phyloP scores from a whole-genome alignment of 345 rosid species.

The Moricandia moricandioides region DNA sequence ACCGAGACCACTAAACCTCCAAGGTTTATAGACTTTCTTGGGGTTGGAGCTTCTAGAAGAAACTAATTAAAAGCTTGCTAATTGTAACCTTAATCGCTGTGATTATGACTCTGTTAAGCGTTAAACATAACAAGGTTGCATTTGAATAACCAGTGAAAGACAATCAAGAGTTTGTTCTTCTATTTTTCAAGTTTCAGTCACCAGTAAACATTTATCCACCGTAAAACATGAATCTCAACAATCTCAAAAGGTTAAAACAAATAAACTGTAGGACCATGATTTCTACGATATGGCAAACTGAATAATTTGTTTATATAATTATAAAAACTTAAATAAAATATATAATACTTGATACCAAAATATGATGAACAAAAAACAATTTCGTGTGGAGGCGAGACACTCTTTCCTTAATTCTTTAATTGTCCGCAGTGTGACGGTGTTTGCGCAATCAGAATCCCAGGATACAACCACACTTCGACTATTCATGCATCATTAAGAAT shows the following conservation, averaged over 20 bases:
- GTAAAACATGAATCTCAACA: not conserved
- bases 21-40: conserved; percentile 64
- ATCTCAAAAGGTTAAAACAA: not conserved
- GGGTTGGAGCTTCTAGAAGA: conserved; percentile 41
- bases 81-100: conserved; percentile 1
- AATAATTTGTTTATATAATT: too few species aligned
- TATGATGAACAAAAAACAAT: too few species aligned
- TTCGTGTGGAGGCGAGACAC: too few species aligned
- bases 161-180: conserved; percentile 5
- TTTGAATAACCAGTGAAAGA: conserved; percentile 14
- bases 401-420: too few species aligned
- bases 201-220: not conserved
- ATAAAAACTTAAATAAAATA: too few species aligned
- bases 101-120: conserved; percentile 8
- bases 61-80: conserved; percentile 1
- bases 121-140: conserved; percentile 17
- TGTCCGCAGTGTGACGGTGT: too few species aligned
- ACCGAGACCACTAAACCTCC: conserved; percentile 28
- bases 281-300: too few species aligned
- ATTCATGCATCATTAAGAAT: too few species aligned
- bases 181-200: not conserved
- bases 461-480: too few species aligned
- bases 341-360: too few species aligned
- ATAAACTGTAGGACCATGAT: too few species aligned
- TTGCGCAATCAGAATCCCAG: too few species aligned